Evolutionary conservation across 345 rosid species (phyloP).

Genomic region (Hypericum perforatum): DNA sequence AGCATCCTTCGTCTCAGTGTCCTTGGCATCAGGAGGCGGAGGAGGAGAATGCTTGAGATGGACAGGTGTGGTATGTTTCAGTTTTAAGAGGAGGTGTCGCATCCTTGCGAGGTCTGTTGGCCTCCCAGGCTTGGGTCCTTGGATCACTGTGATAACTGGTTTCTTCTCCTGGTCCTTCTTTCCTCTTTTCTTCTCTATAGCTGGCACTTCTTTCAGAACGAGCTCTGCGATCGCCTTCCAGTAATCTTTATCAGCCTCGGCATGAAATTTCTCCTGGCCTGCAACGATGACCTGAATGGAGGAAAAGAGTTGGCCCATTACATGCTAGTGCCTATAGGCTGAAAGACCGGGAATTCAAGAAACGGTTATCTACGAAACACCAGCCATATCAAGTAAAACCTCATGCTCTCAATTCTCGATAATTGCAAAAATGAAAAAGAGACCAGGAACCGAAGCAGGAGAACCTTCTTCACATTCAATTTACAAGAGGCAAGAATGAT

Average conservation of each 20-base stretch:
- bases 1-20: slow-evolving; percentile 6
- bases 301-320: neutral
- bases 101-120: slow-evolving; percentile 71
- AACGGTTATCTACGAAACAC: neutral
- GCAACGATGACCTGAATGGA: slow-evolving; percentile 36
- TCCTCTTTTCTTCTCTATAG: slow-evolving; percentile 49
- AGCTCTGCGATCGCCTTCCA: slow-evolving; percentile 79
- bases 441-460: too few relatives aligned
- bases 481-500: too few relatives aligned
- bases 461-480: too few relatives aligned
- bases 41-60: slow-evolving; percentile 54
- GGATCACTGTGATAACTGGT: slow-evolving; percentile 43
- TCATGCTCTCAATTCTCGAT: too few relatives aligned
- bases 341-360: neutral
- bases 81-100: slow-evolving; percentile 54
- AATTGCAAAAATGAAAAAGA: too few relatives aligned
- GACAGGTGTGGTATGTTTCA: slow-evolving; percentile 60
- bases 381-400: neutral
- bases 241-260: slow-evolving; percentile 56
- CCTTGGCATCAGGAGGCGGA: slow-evolving; percentile 33
- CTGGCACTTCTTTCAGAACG: slow-evolving; percentile 67
- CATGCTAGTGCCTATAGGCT: neutral
- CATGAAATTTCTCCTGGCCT: slow-evolving; percentile 48
- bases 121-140: slow-evolving; percentile 76
- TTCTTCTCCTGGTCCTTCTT: slow-evolving; percentile 67